Conservation (phyloP, 805 yeast genomes). For the Wickerhamomyces kurtzmanii region DNA sequence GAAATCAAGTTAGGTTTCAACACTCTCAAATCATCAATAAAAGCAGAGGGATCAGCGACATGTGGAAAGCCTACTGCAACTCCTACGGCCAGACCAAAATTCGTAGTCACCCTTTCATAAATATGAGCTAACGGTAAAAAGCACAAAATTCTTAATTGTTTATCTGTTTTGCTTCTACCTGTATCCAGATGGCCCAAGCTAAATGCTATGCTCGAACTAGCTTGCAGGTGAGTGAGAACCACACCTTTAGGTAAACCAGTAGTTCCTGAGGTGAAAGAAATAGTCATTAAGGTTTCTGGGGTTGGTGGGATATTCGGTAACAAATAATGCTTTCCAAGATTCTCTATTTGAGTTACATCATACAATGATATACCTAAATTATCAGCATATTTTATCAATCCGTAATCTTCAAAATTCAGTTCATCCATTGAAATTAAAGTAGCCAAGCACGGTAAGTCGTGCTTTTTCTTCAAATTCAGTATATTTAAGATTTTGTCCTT, state of each 20-base stretch:
- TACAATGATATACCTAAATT: slow-evolving; percentile 22
- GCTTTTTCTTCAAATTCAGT: slow-evolving; percentile 27
- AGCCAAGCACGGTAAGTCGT: slow-evolving; percentile 21
- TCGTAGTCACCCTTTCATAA: slow-evolving; percentile 37
- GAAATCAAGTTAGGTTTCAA: slow-evolving; percentile 35
- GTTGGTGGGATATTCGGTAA: slow-evolving; percentile 27
- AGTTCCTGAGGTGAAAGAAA: slow-evolving; percentile 60
- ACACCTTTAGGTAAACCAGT: slow-evolving; percentile 60
- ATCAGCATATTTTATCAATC: slow-evolving; percentile 10
- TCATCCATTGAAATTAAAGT: slow-evolving; percentile 39
- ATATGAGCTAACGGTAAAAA: slow-evolving; percentile 55
- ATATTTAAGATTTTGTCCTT: slow-evolving; percentile 32
- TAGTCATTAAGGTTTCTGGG: slow-evolving; percentile 35
- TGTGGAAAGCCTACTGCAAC: slow-evolving; percentile 32
- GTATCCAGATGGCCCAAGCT: slow-evolving; percentile 6
- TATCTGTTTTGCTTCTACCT: slow-evolving; percentile 6
- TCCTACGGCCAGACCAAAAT: slow-evolving; percentile 25
- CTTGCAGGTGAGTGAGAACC: slow-evolving; percentile 33
- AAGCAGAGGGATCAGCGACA: slow-evolving; percentile 29
- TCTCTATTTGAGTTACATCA: slow-evolving; percentile 22
- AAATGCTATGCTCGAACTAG: slow-evolving; percentile 27
- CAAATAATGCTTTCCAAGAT: slow-evolving; percentile 26
- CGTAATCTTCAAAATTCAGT: slow-evolving; percentile 16
- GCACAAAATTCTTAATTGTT: slow-evolving; percentile 20
- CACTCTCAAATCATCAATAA: slow-evolving; percentile 37